Evolutionary conservation across 2,329 filamentous ascomycete species (phyloP), one percentile per base, ranked within the genome.

Genomic region (Cercospora zeae-maydis): DNA sequence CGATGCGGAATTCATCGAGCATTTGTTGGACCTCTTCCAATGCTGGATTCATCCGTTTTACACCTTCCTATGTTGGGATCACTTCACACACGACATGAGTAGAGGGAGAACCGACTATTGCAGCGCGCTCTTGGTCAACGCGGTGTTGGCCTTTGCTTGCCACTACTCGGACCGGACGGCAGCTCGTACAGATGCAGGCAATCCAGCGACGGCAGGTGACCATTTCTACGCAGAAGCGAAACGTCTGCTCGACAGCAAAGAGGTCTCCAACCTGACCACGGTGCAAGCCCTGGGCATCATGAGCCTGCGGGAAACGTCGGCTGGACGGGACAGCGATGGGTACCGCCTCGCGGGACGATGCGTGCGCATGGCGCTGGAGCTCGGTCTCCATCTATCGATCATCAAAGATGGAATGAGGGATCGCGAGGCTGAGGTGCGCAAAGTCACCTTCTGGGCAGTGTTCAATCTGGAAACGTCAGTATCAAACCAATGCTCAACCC

Each of bases 241-340:
- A 64, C 80, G 86, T 9, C 78, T 91, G 0, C 80, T 90, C 31
- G 78, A 83, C 61, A 78, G 83, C 59, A 74, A 76, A 39, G 78
- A 89, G 63, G 84, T 85, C 58, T 84, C 89, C 65, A 83, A 75
- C 6, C 76, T 92, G 31, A 90, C 88, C 2, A 91, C 87, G 4
- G 87, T 90, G 49, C 89, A 92, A 76, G 89, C 89, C 1, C 78
- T 92, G 16, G 88, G 88, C 5, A 84, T 92, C 69, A 90, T 93
- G 88, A 88, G 87, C 5, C 86, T 91, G 66, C 80, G 89, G 45
- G 88, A 92, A 76, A 88, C 87, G 2, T 91, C 88, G 19, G 64
- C 67, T 27, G 88, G 88, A 0, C 82, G 88, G 34, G 87, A 91
- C 70, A 90, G 87, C 31, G 86, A 88, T 66, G 89, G 88, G 56